Percentiles rank a stretch among this genome's conserved stretches.
phyloP scores from a whole-genome alignment of 805 yeast species.

The Saccharomycopsis javanensis region DNA sequence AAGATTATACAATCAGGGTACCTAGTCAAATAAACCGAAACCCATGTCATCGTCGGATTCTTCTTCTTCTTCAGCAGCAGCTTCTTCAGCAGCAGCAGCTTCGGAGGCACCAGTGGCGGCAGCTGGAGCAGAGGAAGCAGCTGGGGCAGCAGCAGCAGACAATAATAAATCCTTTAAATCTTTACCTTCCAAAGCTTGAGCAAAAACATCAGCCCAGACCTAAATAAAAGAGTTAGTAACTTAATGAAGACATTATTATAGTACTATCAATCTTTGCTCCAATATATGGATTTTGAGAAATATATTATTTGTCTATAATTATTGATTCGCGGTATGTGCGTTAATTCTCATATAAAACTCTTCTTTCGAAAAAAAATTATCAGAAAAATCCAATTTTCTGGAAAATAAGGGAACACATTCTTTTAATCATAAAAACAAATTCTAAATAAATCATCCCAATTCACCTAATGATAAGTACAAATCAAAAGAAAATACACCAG shows the following conservation, averaged over 20 bases:
- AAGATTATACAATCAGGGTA: background rate
- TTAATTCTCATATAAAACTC: too few species aligned
- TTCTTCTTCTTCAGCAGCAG: constrained; percentile 42
- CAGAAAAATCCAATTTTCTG: too few species aligned
- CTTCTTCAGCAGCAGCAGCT: constrained; percentile 52
- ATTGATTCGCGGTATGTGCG: too few species aligned
- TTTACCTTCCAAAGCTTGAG: constrained; percentile 76
- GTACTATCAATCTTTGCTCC: too few species aligned
- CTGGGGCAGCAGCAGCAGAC: constrained; percentile 41
- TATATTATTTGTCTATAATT: too few species aligned
- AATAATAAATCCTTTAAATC: constrained; percentile 60
- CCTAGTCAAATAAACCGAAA: constrained; percentile 82
- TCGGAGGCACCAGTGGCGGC: constrained; percentile 39
- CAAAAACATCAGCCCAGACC: constrained; percentile 76
- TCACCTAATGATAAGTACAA: too few species aligned
- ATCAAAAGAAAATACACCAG: too few species aligned
- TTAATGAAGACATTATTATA: background rate
- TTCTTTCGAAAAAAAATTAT: too few species aligned
- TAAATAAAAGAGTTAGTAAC: constrained; percentile 11
- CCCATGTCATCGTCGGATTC: constrained; percentile 83
- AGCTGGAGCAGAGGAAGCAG: constrained; percentile 40
- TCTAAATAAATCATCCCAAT: too few species aligned
- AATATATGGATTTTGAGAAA: too few species aligned
- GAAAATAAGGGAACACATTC: too few species aligned
- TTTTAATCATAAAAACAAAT: too few species aligned